Evolutionary conservation across 2,329 filamentous ascomycete species (phyloP).

Genomic region (Colletotrichum zoysiae): DNA sequence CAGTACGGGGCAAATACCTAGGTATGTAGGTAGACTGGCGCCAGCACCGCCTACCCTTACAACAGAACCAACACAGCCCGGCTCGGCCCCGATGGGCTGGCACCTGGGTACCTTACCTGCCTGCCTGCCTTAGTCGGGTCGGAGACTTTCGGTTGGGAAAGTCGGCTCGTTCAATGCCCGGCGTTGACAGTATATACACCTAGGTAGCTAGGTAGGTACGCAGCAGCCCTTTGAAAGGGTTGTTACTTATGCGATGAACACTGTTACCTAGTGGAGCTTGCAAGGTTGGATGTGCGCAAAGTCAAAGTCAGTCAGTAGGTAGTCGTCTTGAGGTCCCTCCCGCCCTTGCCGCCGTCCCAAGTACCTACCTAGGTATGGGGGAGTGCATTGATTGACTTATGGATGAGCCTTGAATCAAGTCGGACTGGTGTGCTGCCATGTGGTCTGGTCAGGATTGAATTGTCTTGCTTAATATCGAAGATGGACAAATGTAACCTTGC

Average conservation of each 20-base stretch:
- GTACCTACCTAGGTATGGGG: not conserved
- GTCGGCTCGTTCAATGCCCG: not conserved
- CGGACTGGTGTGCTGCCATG: not conserved
- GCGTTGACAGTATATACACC: not conserved
- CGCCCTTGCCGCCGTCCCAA: not conserved
- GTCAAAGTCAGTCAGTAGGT: not conserved
- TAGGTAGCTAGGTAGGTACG: too few species aligned
- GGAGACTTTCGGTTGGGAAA: not conserved
- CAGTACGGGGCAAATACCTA: not conserved
- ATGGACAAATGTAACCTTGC: too few species aligned
- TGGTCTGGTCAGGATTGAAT: not conserved
- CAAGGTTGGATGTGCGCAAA: slow-evolving; percentile 2
- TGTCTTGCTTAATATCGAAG: slow-evolving; percentile 32
- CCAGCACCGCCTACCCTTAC: not conserved
- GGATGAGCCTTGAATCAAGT: not conserved
- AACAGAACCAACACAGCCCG: slow-evolving; percentile 24
- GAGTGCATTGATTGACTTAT: not conserved
- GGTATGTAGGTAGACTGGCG: not conserved
- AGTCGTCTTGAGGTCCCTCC: not conserved
- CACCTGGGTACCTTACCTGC: not conserved
- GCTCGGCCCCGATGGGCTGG: slow-evolving; percentile 26
- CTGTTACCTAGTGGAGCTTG: not conserved
- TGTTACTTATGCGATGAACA: slow-evolving; percentile 14
- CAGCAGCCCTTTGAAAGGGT: not conserved
- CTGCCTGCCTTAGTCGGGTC: not conserved